These are phyloP conservation scores for Pyrrhoderma noxium DNA, from an alignment of 1,284 basidiomycete genomes.

Conservation along the genomic window DNA sequence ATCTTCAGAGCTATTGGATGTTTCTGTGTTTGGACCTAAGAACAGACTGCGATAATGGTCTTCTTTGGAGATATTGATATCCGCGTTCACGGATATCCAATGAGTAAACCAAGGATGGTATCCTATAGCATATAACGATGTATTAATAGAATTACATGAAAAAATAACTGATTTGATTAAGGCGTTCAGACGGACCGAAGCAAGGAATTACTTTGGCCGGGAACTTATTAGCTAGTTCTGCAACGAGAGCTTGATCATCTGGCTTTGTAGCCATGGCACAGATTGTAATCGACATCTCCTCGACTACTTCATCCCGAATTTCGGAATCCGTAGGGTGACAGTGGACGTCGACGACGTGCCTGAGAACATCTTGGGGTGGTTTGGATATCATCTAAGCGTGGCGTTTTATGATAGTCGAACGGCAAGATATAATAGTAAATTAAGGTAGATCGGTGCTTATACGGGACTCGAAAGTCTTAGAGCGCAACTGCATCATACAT, in stretches of 20 bases:
- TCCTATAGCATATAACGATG: constrained; percentile 36
- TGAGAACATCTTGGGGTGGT: constrained; percentile 38
- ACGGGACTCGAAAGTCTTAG: no score
- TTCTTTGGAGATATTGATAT: constrained; percentile 37
- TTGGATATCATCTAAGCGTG: constrained; percentile 2
- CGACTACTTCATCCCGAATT: constrained; percentile 39
- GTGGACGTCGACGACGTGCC: constrained; percentile 68
- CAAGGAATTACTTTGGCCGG: constrained; percentile 66
- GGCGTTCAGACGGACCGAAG: constrained; percentile 67
- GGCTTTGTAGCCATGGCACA: constrained; percentile 68
- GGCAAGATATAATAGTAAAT: not conserved
- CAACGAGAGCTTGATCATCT: constrained; percentile 58
- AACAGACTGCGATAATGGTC: constrained; percentile 64
- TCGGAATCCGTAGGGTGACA: constrained; percentile 73
- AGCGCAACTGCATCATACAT: no score
- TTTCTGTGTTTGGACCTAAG: constrained; percentile 24
- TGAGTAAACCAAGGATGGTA: constrained; percentile 84
- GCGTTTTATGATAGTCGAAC: not conserved
- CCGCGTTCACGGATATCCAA: constrained; percentile 45
- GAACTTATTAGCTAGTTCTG: constrained; percentile 46
- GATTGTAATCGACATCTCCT: constrained; percentile 49
- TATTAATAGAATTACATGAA: constrained; percentile 10
- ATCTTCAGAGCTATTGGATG: constrained; percentile 17
- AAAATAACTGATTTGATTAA: no score
- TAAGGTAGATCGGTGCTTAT: no score